A percentile compares a stretch with the other conserved stretches of the same genome.
Evolutionary conservation across 108 stramenopile genomes (phyloP).

Genomic region (Cyclotella sp.): DNA sequence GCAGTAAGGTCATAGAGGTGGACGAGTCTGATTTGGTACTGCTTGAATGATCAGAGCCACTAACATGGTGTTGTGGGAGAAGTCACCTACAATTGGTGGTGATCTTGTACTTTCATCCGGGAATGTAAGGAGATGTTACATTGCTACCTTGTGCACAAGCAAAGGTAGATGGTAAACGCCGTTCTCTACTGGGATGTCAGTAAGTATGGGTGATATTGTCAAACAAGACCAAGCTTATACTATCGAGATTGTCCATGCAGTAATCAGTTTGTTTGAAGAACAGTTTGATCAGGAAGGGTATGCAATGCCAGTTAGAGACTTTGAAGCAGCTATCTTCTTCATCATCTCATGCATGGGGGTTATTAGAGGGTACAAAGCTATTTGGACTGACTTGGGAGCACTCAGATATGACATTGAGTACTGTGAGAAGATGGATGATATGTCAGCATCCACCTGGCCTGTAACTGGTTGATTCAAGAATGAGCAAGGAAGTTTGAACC

Average conservation of each 20-base stretch:
- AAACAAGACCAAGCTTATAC: constrained; percentile 22
- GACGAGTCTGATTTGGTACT: background rate
- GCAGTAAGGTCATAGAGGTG: background rate
- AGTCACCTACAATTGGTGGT: background rate
- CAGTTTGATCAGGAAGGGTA: constrained; percentile 5
- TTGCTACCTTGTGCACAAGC: background rate
- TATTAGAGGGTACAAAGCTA: constrained; percentile 12
- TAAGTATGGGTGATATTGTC: constrained; percentile 4
- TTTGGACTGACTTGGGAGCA: no score
- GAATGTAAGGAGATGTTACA: background rate
- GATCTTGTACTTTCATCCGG: constrained; percentile 6
- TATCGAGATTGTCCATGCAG: constrained; percentile 2
- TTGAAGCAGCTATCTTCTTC: background rate
- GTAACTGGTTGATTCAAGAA: constrained; percentile 11
- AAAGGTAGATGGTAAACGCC: background rate
- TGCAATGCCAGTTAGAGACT: background rate
- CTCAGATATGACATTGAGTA: constrained; percentile 6
- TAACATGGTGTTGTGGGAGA: background rate
- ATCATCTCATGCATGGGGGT: constrained; percentile 6
- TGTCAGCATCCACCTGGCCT: no score
- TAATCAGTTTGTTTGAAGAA: constrained; percentile 4
- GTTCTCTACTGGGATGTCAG: background rate
- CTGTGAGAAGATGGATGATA: background rate
- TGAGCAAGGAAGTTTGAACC: background rate
- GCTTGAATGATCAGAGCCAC: background rate